These are phyloP conservation scores for Morella rubra DNA, from an alignment of 306 rosid genomes.

Conservation along the genomic window DNA sequence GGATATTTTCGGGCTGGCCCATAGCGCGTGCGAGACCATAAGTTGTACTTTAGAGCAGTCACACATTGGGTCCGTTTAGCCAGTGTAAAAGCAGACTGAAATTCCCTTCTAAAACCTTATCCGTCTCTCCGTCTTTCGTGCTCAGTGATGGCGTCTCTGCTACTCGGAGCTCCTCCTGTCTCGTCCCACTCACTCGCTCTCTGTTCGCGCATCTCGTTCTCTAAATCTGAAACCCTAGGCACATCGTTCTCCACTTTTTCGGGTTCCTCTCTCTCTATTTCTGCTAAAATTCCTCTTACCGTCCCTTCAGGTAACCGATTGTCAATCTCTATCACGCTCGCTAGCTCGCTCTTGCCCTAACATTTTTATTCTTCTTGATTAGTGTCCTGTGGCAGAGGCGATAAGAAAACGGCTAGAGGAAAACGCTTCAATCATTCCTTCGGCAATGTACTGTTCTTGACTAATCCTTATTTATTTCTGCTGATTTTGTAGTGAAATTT, in stretches of 20 bases:
- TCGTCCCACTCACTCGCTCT: conserved; percentile 33
- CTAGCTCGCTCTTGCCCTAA: not conserved
- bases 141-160: conserved; percentile 57
- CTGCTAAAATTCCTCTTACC: conserved; percentile 39
- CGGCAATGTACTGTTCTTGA: conserved; percentile 37
- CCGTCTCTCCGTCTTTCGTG: not conserved
- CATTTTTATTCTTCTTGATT: conserved; percentile 9
- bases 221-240: conserved; percentile 57
- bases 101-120: not conserved
- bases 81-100: not conserved
- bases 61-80: too few species aligned
- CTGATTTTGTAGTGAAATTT: too few species aligned
- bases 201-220: conserved; percentile 57
- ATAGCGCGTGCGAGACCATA: too few species aligned
- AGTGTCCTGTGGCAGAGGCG: conserved; percentile 84
- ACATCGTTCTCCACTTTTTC: conserved; percentile 30
- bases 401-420: conserved; percentile 73
- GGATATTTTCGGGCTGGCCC: too few species aligned
- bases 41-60: too few species aligned
- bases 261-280: conserved; percentile 31
- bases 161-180: conserved; percentile 57
- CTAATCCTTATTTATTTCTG: not conserved
- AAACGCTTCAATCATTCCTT: conserved; percentile 82
- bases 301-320: conserved; percentile 49
- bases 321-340: not conserved